Base-by-base conservation (phyloP, 192 early-diverging fungal species). In the Jimgerdemannia flammicorona region DNA sequence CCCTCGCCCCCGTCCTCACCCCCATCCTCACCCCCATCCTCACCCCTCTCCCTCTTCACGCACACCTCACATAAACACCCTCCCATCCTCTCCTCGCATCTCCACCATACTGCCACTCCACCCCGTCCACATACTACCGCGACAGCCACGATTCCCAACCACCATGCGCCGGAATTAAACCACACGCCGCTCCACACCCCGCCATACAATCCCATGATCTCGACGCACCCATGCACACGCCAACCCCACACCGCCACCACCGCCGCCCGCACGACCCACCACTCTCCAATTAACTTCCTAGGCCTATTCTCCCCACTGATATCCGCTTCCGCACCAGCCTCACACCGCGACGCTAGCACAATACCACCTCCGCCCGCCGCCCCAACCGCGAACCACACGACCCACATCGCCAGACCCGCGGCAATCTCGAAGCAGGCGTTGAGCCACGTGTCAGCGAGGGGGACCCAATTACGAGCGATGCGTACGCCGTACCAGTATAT, bases 401-500 rank as follows among this genome's bases (percentile, higher is more conserved):
- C 39, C 49, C 78, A 82, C 70, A 82, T 74, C 65, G 79, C 77
- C 44, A 82, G 14, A 39, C 79, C 81, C 69, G 76, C 79, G 44
- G 72, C 39, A 1, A 82, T 74, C 0, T 77, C 76, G 74, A 77
- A 82, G n/a, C 78, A 79, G 3, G 74, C 68, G 72, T 71, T 74
- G 72, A 88, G 75, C 86, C 86, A 88, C 6, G 86, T 85, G 65
- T 88, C 86, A 11, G 84, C 84, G 72, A 84, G 76, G 0, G 86
- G 86, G 7, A 85, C 74, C 86, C 86, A 87, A 19, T 78, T 83
- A 1, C 77, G 72, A 10, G 71, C 78, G 44, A 81, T 69, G 1
- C 78, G 49, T 14, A 91, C 78, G 1, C 90, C 90, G 68, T 80
- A 89, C 4, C 86, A 67, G 64, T 89, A 91, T 42, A 90, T 85